These are phyloP conservation scores for Heimioporus punctisporus DNA, from an alignment of 1,284 basidiomycete genomes.

Conservation along the genomic window DNA sequence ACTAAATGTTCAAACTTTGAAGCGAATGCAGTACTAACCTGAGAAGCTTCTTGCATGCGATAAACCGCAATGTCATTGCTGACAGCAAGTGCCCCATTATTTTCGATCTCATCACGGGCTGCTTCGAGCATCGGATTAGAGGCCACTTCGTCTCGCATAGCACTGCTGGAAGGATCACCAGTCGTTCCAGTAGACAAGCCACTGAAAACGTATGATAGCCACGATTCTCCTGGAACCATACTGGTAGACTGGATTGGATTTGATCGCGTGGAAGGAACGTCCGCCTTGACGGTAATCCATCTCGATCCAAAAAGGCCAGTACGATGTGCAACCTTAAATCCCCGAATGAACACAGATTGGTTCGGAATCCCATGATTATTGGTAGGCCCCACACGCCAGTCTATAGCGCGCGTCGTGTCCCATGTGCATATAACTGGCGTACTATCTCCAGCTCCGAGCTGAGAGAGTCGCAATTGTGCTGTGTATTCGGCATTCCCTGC, in stretches of 20 bases:
- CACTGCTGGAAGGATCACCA: neutral
- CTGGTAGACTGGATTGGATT: neutral
- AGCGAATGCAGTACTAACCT: slow-evolving; percentile 1
- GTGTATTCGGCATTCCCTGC: slow-evolving; percentile 1
- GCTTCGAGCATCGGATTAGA: neutral
- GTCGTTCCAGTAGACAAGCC: neutral
- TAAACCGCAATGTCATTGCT: neutral
- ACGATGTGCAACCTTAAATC: slow-evolving; percentile 11
- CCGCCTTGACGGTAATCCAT: neutral
- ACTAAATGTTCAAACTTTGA: no score
- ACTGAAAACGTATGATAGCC: neutral
- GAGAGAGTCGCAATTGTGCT: slow-evolving; percentile 1
- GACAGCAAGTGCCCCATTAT: no score
- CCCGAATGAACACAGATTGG: slow-evolving; percentile 5
- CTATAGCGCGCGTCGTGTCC: slow-evolving; percentile 6
- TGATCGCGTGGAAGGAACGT: neutral
- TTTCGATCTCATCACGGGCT: no score
- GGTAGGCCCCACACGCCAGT: slow-evolving; percentile 8
- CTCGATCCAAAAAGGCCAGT: neutral
- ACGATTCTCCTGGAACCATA: neutral
- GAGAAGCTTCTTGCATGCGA: slow-evolving; percentile 2
- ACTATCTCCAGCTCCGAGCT: neutral
- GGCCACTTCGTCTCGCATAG: neutral
- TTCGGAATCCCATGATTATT: neutral
- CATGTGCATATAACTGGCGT: slow-evolving; percentile 1